Evolutionary conservation across 225 moss, liverwort and hornwort species (phyloP).

Genomic region (Pleurozium schreberi): DNA sequence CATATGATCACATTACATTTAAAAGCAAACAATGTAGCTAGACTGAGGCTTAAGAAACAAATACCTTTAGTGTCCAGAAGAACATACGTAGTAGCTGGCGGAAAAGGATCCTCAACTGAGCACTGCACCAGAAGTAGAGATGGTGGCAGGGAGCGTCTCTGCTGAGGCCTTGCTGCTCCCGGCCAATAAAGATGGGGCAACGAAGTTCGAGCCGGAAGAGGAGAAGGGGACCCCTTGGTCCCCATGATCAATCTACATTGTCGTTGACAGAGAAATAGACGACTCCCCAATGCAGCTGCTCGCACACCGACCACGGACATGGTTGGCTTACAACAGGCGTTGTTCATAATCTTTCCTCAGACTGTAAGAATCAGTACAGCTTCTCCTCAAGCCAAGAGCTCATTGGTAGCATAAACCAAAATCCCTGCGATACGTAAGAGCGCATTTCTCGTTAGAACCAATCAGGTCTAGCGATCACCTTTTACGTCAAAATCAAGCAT

Average conservation of each 20-base stretch:
- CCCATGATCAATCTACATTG: conserved; percentile 24
- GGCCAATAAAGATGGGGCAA: conserved; percentile 23
- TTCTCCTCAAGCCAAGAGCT: conserved; percentile 1
- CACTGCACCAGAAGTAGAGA: conserved; percentile 26
- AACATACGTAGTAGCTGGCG: conserved; percentile 34
- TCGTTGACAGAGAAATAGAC: conserved; percentile 25
- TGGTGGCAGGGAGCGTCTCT: conserved; percentile 2
- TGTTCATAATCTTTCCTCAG: conserved; percentile 24
- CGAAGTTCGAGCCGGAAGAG: conserved; percentile 5
- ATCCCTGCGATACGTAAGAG: conserved; percentile 4
- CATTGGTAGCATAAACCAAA: background rate
- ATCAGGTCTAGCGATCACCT: background rate
- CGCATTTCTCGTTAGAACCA: conserved; percentile 2
- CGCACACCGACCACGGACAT: conserved; percentile 41
- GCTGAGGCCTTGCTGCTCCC: conserved; percentile 10
- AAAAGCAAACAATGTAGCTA: background rate
- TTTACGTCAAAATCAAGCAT: background rate
- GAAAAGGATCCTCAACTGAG: conserved; percentile 30
- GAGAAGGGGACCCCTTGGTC: conserved; percentile 7
- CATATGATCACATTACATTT: background rate
- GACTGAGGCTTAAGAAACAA: background rate
- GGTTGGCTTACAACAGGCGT: conserved; percentile 31
- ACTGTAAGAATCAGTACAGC: background rate
- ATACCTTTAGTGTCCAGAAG: conserved; percentile 45
- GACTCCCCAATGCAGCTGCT: conserved; percentile 43